Conservation (phyloP, 441 rosid species). For the Cnidoscolus chayamansa region DNA sequence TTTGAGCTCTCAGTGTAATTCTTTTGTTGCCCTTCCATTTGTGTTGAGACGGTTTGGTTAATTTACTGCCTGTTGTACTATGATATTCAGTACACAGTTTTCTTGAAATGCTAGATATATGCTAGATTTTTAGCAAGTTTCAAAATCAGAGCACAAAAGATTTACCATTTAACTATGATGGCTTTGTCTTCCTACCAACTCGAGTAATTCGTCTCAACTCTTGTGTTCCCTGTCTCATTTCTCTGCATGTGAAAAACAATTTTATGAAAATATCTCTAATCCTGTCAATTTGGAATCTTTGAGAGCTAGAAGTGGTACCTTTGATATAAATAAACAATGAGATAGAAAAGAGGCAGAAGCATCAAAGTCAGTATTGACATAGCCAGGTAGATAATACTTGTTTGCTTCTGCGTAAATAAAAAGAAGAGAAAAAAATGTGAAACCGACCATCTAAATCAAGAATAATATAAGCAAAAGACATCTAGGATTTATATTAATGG, state of each 20-base stretch:
- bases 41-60: no score
- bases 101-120: no score
- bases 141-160: conserved; percentile 1
- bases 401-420: conserved; percentile 55
- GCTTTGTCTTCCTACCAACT: conserved; percentile 59
- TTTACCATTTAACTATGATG: conserved; percentile 43
- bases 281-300: conserved; percentile 1
- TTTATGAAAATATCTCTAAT: conserved; percentile 19
- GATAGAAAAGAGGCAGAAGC: conserved; percentile 88
- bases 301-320: conserved; percentile 44
- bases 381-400: conserved; percentile 71
- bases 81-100: no score
- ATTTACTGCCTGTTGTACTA: no score
- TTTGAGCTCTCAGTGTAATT: no score
- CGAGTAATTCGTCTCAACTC: conserved; percentile 66
- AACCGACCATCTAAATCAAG: not conserved
- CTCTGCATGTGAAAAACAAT: conserved; percentile 42
- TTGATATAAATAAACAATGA: conserved; percentile 71
- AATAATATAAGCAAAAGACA: not conserved
- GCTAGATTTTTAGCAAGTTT: not conserved
- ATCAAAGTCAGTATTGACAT: conserved; percentile 78
- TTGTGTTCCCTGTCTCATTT: conserved; percentile 68
- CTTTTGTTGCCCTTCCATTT: no score
- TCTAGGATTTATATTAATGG: not conserved
- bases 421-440: conserved; percentile 9